These are phyloP conservation scores for Isatis lusitanica DNA, from an alignment of 441 rosid genomes.

Conservation along the genomic window DNA sequence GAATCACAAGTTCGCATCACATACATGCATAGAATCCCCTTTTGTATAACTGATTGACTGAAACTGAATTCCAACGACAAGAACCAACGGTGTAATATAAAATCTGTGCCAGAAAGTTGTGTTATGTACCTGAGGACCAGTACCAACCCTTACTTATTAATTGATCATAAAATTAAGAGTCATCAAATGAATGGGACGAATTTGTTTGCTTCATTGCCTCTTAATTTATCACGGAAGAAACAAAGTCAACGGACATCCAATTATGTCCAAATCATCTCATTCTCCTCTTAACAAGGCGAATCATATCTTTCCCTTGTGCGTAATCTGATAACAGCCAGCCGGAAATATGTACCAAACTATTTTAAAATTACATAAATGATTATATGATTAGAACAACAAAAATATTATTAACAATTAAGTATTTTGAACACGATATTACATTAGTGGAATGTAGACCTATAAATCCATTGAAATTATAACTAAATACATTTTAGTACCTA, in stretches of 20 bases:
- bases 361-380: background rate
- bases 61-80: background rate
- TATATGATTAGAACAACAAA: constrained; percentile 18
- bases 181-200: background rate
- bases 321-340: constrained; percentile 21
- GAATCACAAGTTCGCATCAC: too few species aligned
- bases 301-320: constrained; percentile 29
- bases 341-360: constrained; percentile 14
- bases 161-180: background rate
- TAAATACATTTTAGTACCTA: background rate
- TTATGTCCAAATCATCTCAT: constrained; percentile 31
- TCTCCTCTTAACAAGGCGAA: constrained; percentile 36
- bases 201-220: background rate
- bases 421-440: background rate
- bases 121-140: constrained; percentile 12
- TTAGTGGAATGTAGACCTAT: constrained; percentile 14
- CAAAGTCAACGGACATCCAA: constrained; percentile 33
- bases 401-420: background rate
- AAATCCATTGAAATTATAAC: background rate
- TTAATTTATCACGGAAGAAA: background rate
- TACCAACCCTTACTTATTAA: background rate
- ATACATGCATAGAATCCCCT: too few species aligned
- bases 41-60: background rate
- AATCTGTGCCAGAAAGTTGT: background rate
- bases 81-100: constrained; percentile 5